Base-by-base conservation (phyloP, 768 basidiomycete species). In the Mycena alexandri region DNA sequence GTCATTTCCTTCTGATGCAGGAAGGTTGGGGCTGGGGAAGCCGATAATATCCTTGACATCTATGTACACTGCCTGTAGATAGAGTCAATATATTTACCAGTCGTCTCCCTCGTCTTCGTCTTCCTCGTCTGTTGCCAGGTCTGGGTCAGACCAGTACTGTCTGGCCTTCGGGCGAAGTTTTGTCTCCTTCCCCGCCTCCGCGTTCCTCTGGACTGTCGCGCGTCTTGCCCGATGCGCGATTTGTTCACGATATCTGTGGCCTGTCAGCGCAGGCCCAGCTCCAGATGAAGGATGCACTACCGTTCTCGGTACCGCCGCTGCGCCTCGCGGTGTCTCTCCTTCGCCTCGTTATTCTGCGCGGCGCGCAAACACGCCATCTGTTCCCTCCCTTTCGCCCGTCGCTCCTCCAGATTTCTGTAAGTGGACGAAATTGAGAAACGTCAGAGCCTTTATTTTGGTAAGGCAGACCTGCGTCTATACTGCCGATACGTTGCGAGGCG, bases 131-230 rank as follows among this genome's bases (percentile, higher is more conserved):
- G 29, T 29, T 29, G 29, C 38, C 16, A 51, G 53, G 2, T 64
- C 63, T 0, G 34, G 24, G 13, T 48, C 63, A 0, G 63, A 64
- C 55, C 55, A 64, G 14, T 64, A 64, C 11, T 64, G 63, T 0
- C 63, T 34, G 1, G 55, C 63, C 21, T 51, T 64, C 9, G 63
- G 63, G 0, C 47, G 54, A 0, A 9, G 29, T 22, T 50, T 57
- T 0, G 55, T 57, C 14, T 48, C 41, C n/a, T 51, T 56, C 5
- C 63, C 55, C 0, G 3, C 41, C 19, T 10, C 17, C 0, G 38
- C n/a, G 16, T 64, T 64, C 17, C 51, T 64, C 22, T 43, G 29
- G 19, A 21, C 55, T 1, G 52, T 36, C 0, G 63, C 55, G 0
- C 38, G 24, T 1, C 63, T 22, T 3, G 63, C 54, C 1, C 47